Conservation (phyloP, 2,329 filamentous ascomycete species). For the Trichoderma sp. region DNA sequence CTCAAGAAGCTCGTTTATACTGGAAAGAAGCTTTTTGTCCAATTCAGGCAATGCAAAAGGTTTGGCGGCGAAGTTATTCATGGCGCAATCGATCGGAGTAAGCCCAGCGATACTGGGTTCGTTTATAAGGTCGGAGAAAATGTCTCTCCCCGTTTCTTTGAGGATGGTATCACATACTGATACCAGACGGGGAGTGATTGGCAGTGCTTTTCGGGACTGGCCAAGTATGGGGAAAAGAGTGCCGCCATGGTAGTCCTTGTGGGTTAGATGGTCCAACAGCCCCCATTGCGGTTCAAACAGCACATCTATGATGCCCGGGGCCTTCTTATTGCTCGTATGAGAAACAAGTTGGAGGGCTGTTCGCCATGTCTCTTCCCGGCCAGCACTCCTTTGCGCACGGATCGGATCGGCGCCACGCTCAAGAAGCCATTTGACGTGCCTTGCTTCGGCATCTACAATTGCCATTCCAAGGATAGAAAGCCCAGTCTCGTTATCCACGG, state of each 20-base stretch:
- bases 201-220: not conserved
- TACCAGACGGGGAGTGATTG: constrained; percentile 22
- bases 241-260: constrained; percentile 26
- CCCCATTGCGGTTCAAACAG: constrained; percentile 28
- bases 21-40: constrained; percentile 14
- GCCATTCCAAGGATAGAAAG: constrained; percentile 29
- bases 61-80: not conserved
- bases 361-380: constrained; percentile 24
- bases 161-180: constrained; percentile 25
- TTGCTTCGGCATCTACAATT: constrained; percentile 22
- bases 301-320: constrained; percentile 23
- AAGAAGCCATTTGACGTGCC: constrained; percentile 30
- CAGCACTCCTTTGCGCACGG: constrained; percentile 24
- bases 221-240: constrained; percentile 24
- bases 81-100: constrained; percentile 26
- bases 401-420: constrained; percentile 30
- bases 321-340: not conserved
- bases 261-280: constrained; percentile 26
- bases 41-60: constrained; percentile 1
- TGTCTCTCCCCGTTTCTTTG: constrained; percentile 27
- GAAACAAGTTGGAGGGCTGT: constrained; percentile 26
- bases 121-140: constrained; percentile 27
- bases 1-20: constrained; percentile 8
- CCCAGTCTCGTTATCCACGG: constrained; percentile 24
- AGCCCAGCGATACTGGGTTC: constrained; percentile 1